Conservation (phyloP, 768 basidiomycete genomes). For the Serendipita indica region DNA sequence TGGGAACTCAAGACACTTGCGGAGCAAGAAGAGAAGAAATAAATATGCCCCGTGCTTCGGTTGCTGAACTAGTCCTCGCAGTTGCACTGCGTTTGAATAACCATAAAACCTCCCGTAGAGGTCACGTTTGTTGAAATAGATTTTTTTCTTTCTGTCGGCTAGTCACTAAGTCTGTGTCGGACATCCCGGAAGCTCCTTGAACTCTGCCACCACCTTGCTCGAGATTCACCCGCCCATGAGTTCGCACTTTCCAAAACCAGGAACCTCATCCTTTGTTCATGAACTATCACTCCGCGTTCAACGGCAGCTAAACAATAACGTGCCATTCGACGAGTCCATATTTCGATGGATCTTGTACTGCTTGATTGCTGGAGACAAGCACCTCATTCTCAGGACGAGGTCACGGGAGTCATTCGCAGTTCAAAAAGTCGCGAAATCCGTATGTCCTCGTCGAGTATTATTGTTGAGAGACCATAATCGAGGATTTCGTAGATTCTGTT, state of each 20-base stretch:
- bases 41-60: not conserved
- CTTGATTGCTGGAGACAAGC: conserved; percentile 44
- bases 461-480: not conserved
- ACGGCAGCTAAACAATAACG: not conserved
- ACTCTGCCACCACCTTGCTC: too few species aligned
- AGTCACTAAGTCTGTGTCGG: too few species aligned
- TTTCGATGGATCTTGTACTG: conserved; percentile 8
- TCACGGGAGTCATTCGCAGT: conserved; percentile 52
- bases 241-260: not conserved
- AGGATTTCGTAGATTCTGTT: conserved; percentile 39
- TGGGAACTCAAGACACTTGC: conserved; percentile 52
- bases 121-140: too few species aligned
- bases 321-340: not conserved
- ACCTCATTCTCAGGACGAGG: conserved; percentile 48
- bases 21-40: conserved; percentile 22
- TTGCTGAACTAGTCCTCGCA: too few species aligned
- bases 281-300: not conserved
- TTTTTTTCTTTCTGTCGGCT: too few species aligned
- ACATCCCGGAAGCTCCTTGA: too few species aligned
- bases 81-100: too few species aligned
- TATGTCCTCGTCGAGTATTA: conserved; percentile 24
- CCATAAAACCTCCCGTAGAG: too few species aligned
- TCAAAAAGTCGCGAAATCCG: conserved; percentile 41
- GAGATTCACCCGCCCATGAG: not conserved
- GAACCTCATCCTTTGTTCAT: not conserved